These are phyloP conservation scores for Gossypium thurberi DNA, from an alignment of 345 rosid genomes.

Conservation along the genomic window DNA sequence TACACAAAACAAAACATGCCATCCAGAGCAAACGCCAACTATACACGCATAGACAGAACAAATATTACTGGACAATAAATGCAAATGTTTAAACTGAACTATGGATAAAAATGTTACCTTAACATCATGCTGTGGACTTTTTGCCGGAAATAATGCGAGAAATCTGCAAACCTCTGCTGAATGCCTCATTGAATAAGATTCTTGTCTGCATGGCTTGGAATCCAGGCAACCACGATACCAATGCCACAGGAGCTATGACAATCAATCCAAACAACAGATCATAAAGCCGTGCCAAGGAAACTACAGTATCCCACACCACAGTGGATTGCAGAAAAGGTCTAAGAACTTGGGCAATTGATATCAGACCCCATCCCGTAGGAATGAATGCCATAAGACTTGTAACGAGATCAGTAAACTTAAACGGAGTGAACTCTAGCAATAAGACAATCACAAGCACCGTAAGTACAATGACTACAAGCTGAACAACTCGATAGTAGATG, in stretches of 20 bases:
- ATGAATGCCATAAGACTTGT: conserved; percentile 74
- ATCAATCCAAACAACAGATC: conserved; percentile 74
- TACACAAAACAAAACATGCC: neutral
- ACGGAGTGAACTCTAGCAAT: conserved; percentile 42
- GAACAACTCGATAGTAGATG: conserved; percentile 66
- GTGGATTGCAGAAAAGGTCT: conserved; percentile 39
- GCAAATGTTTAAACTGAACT: neutral
- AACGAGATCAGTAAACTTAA: conserved; percentile 49
- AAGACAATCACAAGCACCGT: conserved; percentile 40
- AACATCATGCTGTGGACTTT: conserved; percentile 31
- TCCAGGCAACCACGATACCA: conserved; percentile 87
- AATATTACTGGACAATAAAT: neutral
- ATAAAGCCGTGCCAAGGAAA: conserved; percentile 73
- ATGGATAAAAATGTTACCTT: conserved; percentile 14
- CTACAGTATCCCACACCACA: conserved; percentile 64
- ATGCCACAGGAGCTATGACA: conserved; percentile 70
- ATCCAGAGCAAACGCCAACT: neutral
- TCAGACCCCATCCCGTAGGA: conserved; percentile 89
- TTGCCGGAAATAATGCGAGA: conserved; percentile 68
- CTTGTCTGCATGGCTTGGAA: conserved; percentile 87
- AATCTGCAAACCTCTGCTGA: conserved; percentile 88
- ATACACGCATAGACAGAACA: neutral
- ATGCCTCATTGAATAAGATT: conserved; percentile 79
- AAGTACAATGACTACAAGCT: conserved; percentile 44
- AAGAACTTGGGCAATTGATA: conserved; percentile 62